Percentiles rank a stretch among this genome's conserved stretches.
These are phyloP conservation scores for Ogataea sp. DNA, from an alignment of 805 yeast genomes.

Conservation along the genomic window DNA sequence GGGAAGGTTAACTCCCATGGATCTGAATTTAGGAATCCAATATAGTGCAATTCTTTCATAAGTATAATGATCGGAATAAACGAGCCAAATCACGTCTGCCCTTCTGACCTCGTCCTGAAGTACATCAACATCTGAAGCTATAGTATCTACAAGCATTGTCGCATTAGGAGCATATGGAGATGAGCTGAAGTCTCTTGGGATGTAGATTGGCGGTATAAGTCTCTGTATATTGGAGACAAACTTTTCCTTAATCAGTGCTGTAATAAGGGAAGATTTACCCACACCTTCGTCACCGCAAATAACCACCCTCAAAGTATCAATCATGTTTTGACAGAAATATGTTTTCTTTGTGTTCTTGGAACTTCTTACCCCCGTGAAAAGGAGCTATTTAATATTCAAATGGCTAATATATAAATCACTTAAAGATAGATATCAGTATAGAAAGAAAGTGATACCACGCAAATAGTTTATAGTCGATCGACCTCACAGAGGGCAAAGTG, in stretches of 20 bases:
- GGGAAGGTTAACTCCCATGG: constrained; percentile 90
- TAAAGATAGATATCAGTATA: no score
- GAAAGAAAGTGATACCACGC: no score
- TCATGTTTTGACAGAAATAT: no score
- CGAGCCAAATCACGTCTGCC: constrained; percentile 92
- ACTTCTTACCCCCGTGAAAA: no score
- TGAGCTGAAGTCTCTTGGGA: constrained; percentile 64
- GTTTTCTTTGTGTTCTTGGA: no score
- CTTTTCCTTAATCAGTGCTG: constrained; percentile 74
- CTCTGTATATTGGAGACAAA: constrained; percentile 72
- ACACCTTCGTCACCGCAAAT: constrained; percentile 94
- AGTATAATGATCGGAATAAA: constrained; percentile 89
- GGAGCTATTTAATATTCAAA: no score
- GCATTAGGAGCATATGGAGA: constrained; percentile 52
- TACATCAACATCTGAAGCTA: constrained; percentile 50
- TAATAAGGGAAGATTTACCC: constrained; percentile 74
- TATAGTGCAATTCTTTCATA: constrained; percentile 86
- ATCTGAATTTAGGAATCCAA: constrained; percentile 92
- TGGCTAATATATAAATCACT: no score
- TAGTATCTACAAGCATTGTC: constrained; percentile 76
- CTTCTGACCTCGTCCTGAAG: constrained; percentile 69
- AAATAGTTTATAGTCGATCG: no score
- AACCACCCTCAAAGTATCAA: constrained; percentile 65
- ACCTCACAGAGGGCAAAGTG: no score
- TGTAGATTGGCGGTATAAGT: constrained; percentile 75